phyloP scores from a whole-genome alignment of 2,329 filamentous ascomycete species.

The Trichoderma gracile region DNA sequence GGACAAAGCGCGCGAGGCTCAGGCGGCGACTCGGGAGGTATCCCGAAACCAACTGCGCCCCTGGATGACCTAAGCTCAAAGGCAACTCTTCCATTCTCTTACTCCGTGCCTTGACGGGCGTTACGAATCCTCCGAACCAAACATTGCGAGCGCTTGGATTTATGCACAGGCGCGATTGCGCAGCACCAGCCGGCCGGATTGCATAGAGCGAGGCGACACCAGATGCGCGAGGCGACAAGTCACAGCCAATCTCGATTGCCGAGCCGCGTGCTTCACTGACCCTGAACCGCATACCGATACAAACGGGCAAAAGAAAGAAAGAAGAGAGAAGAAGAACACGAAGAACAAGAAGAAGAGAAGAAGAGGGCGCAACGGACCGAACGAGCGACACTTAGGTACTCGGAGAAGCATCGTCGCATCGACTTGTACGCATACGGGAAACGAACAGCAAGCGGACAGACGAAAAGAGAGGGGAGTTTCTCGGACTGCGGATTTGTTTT shows the following conservation, averaged over 20 bases:
- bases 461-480: not conserved
- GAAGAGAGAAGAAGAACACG: not conserved
- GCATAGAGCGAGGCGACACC: slow-evolving; percentile 5
- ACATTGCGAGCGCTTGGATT: not conserved
- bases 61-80: slow-evolving; percentile 34
- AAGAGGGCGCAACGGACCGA: not conserved
- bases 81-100: too few species aligned
- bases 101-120: not conserved
- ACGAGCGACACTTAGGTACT: not conserved
- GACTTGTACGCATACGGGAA: too few species aligned
- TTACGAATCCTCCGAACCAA: not conserved
- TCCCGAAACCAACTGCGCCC: slow-evolving; percentile 27
- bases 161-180: not conserved
- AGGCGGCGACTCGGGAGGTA: slow-evolving; percentile 17
- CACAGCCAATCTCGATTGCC: slow-evolving; percentile 20
- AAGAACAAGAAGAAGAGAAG: too few species aligned
- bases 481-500: slow-evolving; percentile 1
- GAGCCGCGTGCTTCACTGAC: slow-evolving; percentile 19
- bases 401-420: not conserved
- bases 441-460: not conserved
- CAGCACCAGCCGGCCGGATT: slow-evolving; percentile 3
- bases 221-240: slow-evolving; percentile 23
- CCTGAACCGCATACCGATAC: not conserved
- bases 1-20: slow-evolving; percentile 9
- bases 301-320: not conserved